Base-by-base conservation (phyloP, 1,284 basidiomycete species). In the Puccinia brachypodii region DNA sequence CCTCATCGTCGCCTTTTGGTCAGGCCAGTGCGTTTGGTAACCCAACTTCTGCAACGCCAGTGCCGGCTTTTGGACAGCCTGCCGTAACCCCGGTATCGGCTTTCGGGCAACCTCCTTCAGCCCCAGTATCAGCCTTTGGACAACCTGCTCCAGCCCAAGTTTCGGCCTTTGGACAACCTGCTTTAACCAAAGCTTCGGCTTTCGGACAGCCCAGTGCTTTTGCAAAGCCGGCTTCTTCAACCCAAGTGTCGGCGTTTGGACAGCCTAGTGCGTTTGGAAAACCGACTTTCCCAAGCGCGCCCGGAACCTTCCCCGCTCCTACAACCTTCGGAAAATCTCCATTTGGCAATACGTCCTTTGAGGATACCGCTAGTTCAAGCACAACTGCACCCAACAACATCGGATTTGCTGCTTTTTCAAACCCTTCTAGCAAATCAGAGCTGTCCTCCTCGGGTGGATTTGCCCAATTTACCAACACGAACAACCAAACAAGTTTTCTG, bases 331-430 rank as follows among this genome's bases (percentile, higher is more conserved):
- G 66, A 28, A n/a, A 40, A 69, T 69, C 73, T 19, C 47, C 73
- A 8, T 75, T 60, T 33, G 47, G 53, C 28, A 58, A 19, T 22
- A 44, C n/a, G 36, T 25, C 25, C 31, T 38, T 28, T 19, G 14
- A 8, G 58, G 31, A 53, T 28, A 50, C 50, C 3, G 58, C 53
- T 40, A 58, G 33, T 19, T 25, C 38, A 13, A 25, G 13, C 64
- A 22, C 64, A 53, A 53, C 50, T 53, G 50, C 50, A 22, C 19
- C 47, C 36, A 53, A n/a, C 36, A 31, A n/a, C 22, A 19, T 36
- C 53, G 74, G 74, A 50, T 76, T 76, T 28, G 56, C 74, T 40
- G 74, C 74, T 40, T 76, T 76, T 62, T 31, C 74, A 31, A 60
- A 58, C 38, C 33, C 74, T 13, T 6, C 47, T 25, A 14, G 25